Conservation (phyloP, 352 stramenopile genomes). For the Plasmopara viticola region DNA sequence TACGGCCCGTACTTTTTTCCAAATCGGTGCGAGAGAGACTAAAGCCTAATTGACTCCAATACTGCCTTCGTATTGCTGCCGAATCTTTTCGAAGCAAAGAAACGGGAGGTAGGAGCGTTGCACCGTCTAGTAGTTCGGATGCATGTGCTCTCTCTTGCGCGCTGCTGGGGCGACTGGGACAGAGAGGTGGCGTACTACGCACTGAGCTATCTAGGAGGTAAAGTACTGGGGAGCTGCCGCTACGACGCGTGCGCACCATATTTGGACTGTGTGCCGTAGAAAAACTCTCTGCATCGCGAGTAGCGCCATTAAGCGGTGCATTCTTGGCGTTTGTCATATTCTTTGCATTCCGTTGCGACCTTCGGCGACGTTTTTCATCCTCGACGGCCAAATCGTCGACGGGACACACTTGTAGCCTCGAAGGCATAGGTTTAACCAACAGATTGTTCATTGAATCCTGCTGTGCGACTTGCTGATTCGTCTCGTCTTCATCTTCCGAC, state of each 20-base stretch:
- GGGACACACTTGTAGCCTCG: slow-evolving; percentile 59
- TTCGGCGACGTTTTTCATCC: slow-evolving; percentile 69
- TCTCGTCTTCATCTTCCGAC: slow-evolving; percentile 1
- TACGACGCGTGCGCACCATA: slow-evolving; percentile 19
- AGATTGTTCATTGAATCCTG: slow-evolving; percentile 18
- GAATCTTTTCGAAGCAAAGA: slow-evolving; percentile 67
- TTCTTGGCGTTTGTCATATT: slow-evolving; percentile 43
- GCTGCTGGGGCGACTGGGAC: slow-evolving; percentile 9
- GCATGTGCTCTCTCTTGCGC: slow-evolving; percentile 15
- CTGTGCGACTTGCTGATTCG: slow-evolving; percentile 20
- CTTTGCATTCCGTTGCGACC: slow-evolving; percentile 28
- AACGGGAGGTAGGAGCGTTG: slow-evolving; percentile 15
- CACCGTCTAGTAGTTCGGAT: slow-evolving; percentile 6
- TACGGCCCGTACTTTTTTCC: slow-evolving; percentile 65
- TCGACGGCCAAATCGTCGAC: slow-evolving; percentile 70
- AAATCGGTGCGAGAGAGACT: slow-evolving; percentile 74
- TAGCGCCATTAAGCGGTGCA: slow-evolving; percentile 29
- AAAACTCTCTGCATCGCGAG: slow-evolving; percentile 53
- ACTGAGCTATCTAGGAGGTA: slow-evolving; percentile 6
- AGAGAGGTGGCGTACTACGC: slow-evolving; percentile 6
- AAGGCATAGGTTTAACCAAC: slow-evolving; percentile 32
- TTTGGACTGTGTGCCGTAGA: slow-evolving; percentile 39
- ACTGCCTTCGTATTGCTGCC: slow-evolving; percentile 78
- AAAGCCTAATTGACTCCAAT: slow-evolving; percentile 82
- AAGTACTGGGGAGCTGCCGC: slow-evolving; percentile 13